Conservation (phyloP, 2,329 filamentous ascomycete species). For the Scytalidium lignicola region DNA sequence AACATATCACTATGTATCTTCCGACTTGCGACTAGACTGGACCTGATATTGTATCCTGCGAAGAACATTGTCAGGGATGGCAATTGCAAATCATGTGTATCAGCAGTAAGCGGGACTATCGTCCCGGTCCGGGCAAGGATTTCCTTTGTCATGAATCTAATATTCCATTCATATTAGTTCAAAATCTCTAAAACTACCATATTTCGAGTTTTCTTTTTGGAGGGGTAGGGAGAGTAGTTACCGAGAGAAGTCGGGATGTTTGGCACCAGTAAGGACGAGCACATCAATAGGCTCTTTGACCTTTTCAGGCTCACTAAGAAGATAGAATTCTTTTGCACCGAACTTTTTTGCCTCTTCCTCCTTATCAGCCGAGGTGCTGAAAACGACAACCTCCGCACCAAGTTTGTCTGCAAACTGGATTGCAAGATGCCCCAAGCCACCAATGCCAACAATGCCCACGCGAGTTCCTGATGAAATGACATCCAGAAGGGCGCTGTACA, state of each 20-base stretch:
- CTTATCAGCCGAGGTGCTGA: slow-evolving; percentile 59
- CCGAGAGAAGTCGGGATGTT: slow-evolving; percentile 8
- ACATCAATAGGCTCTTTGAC: slow-evolving; percentile 13
- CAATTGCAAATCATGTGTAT: neutral
- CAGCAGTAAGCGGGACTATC: slow-evolving; percentile 6
- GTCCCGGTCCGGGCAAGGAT: slow-evolving; percentile 8
- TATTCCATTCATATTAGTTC: no score
- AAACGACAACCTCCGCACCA: slow-evolving; percentile 65
- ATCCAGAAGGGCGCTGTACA: slow-evolving; percentile 29
- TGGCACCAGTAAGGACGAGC: slow-evolving; percentile 7
- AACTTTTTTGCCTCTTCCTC: slow-evolving; percentile 54
- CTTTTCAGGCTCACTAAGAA: slow-evolving; percentile 28
- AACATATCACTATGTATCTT: no score
- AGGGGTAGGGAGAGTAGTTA: neutral
- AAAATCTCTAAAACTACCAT: no score
- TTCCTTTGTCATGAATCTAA: no score
- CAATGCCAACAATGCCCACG: slow-evolving; percentile 59
- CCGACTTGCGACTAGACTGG: neutral
- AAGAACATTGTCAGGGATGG: slow-evolving; percentile 10
- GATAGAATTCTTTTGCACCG: slow-evolving; percentile 55
- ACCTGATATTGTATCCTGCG: slow-evolving; percentile 9
- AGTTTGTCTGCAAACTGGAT: slow-evolving; percentile 69
- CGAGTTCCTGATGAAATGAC: slow-evolving; percentile 15
- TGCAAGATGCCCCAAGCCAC: slow-evolving; percentile 69
- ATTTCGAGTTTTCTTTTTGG: no score